phyloP scores from a whole-genome alignment of 768 basidiomycete species.

The Mycena galopus region DNA sequence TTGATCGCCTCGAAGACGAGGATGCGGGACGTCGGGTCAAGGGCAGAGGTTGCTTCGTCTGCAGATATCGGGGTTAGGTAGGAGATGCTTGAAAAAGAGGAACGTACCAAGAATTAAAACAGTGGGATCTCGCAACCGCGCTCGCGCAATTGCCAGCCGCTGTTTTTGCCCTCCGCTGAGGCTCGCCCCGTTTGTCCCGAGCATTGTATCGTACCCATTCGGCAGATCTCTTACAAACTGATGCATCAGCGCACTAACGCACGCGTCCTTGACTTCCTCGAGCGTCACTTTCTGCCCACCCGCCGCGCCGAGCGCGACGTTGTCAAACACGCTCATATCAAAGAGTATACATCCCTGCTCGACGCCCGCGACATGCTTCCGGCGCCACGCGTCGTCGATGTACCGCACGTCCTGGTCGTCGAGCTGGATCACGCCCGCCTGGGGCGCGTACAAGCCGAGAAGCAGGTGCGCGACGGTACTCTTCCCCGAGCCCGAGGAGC shows the following conservation, averaged over 20 bases:
- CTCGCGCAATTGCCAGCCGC: slow-evolving; percentile 81
- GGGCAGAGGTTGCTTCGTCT: slow-evolving; percentile 73
- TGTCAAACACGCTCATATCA: slow-evolving; percentile 80
- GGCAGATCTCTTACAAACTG: slow-evolving; percentile 78
- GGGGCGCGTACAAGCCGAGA: slow-evolving; percentile 71
- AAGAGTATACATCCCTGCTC: slow-evolving; percentile 79
- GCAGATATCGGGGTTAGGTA: background rate
- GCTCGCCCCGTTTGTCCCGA: slow-evolving; percentile 74
- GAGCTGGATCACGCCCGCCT: slow-evolving; percentile 68
- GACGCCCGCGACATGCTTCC: slow-evolving; percentile 72
- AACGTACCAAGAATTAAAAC: slow-evolving; percentile 81
- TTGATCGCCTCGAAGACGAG: slow-evolving; percentile 70
- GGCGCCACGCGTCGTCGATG: slow-evolving; percentile 71
- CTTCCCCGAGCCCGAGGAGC: slow-evolving; percentile 84
- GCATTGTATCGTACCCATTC: slow-evolving; percentile 77
- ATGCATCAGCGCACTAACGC: slow-evolving; percentile 77
- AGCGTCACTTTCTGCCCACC: slow-evolving; percentile 64
- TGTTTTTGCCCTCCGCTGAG: slow-evolving; percentile 86
- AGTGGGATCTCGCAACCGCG: slow-evolving; percentile 76
- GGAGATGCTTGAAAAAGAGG: background rate
- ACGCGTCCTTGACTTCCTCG: slow-evolving; percentile 77
- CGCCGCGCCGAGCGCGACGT: slow-evolving; percentile 79
- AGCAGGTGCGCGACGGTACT: slow-evolving; percentile 82
- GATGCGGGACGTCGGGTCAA: slow-evolving; percentile 80
- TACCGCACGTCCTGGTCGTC: slow-evolving; percentile 78